Base-by-base conservation (phyloP, 1,139 yeast species). In the Wickerhamomyces sp. region DNA sequence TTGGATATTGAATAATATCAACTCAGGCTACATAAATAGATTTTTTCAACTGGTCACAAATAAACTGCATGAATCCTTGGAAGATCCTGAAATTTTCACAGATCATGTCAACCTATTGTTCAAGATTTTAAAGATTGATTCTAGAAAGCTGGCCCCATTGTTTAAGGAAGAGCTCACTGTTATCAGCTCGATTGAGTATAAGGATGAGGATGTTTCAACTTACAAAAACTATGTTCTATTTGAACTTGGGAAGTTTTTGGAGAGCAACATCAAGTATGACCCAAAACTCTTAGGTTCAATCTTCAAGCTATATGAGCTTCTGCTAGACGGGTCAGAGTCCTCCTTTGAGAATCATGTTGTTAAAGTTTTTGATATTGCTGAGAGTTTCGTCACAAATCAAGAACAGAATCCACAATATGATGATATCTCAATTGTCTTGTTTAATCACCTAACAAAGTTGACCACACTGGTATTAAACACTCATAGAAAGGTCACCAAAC, bases 61-160 rank as follows among this genome's bases (percentile, higher is more conserved):
- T 9, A 60, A 52, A 10, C 42, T 64, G 8, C 61, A 66, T 34
- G 63, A 58, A 11, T 35, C 48, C 1, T 56, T 67, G 26, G 84
- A 81, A 56, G 94, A 87, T 58, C 67, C 81, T 44, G 76, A 72
- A 2, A 68, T 74, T 35, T 81, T 84, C 52, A 67, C 79, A 1
- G 87, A 86, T 58, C 74, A 79, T 49, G 58, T 84, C 41, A 68
- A 69, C 15, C 68, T 77, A 0, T 57, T 88, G 13, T 62, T 70
- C n/a, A 73, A 75, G 40, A 73, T 85, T 1, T 60, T 86, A 18
- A 62, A 63, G 10, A 65, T 77, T 3, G 74, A 79, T 51, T 61
- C 63, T 13, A 69, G 72, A 36, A 55, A 58, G 1, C 57, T 81
- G 23, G 59, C 72, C 36, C 77, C 76, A 10, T 63, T 73, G 5